Conservation (phyloP, 371 early-diverging fungal genomes). For the Mucor plumbeus region DNA sequence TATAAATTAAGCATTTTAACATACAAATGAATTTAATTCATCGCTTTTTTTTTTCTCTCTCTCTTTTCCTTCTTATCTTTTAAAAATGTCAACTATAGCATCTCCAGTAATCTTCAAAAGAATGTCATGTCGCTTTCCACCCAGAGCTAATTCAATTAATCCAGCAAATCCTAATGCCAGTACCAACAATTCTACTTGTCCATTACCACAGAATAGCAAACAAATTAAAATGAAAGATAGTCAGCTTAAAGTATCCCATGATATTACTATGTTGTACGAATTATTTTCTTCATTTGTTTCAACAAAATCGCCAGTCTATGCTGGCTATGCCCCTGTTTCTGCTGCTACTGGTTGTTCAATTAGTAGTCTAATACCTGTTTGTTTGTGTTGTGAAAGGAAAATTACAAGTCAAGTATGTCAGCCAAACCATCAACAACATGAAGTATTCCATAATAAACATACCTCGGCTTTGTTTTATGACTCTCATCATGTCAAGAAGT, state of each 20-base stretch:
- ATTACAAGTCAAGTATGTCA: not conserved
- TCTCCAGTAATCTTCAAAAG: not conserved
- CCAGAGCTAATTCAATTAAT: not conserved
- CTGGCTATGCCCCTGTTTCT: no score
- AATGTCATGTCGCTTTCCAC: not conserved
- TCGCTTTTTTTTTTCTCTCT: not conserved
- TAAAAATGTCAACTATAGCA: not conserved
- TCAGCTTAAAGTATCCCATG: conserved; percentile 8
- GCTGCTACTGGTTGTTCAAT: no score
- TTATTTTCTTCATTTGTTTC: conserved; percentile 6
- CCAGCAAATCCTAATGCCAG: not conserved
- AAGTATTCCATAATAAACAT: not conserved
- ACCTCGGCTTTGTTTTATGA: conserved; percentile 27
- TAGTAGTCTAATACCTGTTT: not conserved
- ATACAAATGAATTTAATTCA: no score
- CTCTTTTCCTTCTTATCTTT: not conserved
- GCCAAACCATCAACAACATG: not conserved
- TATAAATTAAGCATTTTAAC: not conserved
- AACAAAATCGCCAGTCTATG: not conserved
- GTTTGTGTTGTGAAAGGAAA: conserved; percentile 14
- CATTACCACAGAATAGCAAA: not conserved
- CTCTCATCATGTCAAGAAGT: conserved; percentile 27
- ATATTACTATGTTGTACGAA: conserved; percentile 12
- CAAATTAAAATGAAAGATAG: not conserved
- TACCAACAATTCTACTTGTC: not conserved